Evolutionary conservation across 176 grass and related monocot genomes (phyloP), one percentile per base, ranked within the genome.

Genomic region (Juncus effusus): DNA sequence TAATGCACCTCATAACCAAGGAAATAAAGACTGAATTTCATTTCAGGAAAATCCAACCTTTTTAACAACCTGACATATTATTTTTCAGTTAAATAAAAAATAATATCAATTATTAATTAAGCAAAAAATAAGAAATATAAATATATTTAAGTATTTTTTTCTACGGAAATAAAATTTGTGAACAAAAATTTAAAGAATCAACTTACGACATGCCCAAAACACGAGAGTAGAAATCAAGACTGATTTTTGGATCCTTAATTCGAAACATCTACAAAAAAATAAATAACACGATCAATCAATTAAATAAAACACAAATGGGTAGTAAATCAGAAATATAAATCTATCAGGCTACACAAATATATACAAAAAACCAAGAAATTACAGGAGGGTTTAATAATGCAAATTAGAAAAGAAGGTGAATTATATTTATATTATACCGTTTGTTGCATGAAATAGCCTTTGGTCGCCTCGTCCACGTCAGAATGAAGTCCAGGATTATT

Each of bases 21-120:
- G 75, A 97, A 97, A 60, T 97, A 97, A 36, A 97, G 83, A 57
- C 94, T 97, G 64, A 97, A 97, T 65, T 97, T 92, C 83, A 89
- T 80, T 63, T 97, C 88, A 39, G 89, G 80, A 77, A 97, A 92
- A 82, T 97, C 94, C 76, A 97, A 79, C 42, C 88, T 89, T 81
- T 97, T 97, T 69, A 97, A 60, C 66, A 97, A 86, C 78, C 94
- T 97, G 58, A 60, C 11, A 65, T 28, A 36, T 65, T 78, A 62
- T 50, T 65, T 74, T 13, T 49, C 53, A 57, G 57, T 56, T 14
- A 19, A 69, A 38, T 7, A 60, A 65, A 19, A 42, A 69, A 40
- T 15, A 2, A 59, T 64, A 69, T 13, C 42, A 9, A 72, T 28
- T 0, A 28, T 28, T 28, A 28, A 28, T 28, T 28, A 28, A 28